A percentile compares a stretch with the other conserved stretches of the same genome.
Conservation (phyloP, 208 protist genomes). For the Phytomonas sp. region DNA sequence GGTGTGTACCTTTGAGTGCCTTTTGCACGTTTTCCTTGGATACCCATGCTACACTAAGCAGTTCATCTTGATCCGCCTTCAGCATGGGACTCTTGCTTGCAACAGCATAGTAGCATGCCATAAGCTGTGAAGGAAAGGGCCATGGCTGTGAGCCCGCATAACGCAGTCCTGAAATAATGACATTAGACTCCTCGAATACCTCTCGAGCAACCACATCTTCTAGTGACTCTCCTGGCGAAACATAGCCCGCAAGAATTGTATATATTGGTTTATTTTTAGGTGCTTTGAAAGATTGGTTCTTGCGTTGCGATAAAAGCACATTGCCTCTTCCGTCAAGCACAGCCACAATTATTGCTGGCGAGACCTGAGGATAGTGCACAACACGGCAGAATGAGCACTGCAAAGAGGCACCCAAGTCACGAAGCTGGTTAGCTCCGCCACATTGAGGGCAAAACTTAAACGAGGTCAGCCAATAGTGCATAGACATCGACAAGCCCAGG, state of each 20-base stretch:
- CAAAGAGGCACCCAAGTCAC: constrained; percentile 16
- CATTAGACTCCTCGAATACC: constrained; percentile 48
- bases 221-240: constrained; percentile 37
- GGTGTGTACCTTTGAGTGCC: constrained; percentile 24
- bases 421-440: constrained; percentile 15
- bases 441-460: constrained; percentile 29
- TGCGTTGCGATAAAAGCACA: constrained; percentile 31
- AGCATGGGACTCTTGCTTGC: constrained; percentile 22
- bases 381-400: constrained; percentile 21
- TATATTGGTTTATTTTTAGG: constrained; percentile 1
- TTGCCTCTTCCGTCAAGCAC: constrained; percentile 43
- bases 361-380: constrained; percentile 22
- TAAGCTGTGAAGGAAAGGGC: constrained; percentile 32
- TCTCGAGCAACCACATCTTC: constrained; percentile 45
- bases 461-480: constrained; percentile 22
- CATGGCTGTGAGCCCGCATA: constrained; percentile 57
- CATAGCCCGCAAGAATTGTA: constrained; percentile 39
- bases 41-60: constrained; percentile 35
- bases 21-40: constrained; percentile 28
- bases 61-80: constrained; percentile 20
- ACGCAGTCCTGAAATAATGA: constrained; percentile 22
- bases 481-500: constrained; percentile 25
- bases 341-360: constrained; percentile 37
- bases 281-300: not conserved
- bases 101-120: constrained; percentile 49